Percentiles rank a stretch among this genome's conserved stretches.
These are phyloP conservation scores for Ophiocordyceps camponoti-leonardi DNA, from an alignment of 2,329 filamentous ascomycete species.

Conservation along the genomic window DNA sequence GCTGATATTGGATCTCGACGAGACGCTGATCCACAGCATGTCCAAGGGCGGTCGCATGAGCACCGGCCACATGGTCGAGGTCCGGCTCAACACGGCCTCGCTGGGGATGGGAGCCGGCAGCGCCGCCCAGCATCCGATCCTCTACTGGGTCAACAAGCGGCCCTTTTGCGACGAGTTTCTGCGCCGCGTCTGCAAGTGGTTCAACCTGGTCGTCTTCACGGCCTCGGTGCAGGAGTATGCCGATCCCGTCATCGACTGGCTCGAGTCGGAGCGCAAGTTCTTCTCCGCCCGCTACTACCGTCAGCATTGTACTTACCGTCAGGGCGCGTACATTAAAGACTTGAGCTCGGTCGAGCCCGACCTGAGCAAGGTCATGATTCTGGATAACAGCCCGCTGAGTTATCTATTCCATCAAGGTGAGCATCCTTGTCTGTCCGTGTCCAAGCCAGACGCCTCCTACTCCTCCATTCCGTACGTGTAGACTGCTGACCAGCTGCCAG, in stretches of 20 bases:
- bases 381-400: conserved; percentile 95
- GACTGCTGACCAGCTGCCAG: conserved; percentile 25
- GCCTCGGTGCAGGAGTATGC: conserved; percentile 97
- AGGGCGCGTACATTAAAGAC: conserved; percentile 97
- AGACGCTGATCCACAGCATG: conserved; percentile 95
- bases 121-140: conserved; percentile 73
- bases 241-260: conserved; percentile 96
- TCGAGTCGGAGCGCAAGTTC: conserved; percentile 92
- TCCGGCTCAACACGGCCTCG: conserved; percentile 61
- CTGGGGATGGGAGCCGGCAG: conserved; percentile 47
- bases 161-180: conserved; percentile 95
- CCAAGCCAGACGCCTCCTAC: too few relatives aligned
- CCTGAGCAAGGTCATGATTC: conserved; percentile 93
- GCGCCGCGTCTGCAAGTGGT: conserved; percentile 88
- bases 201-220: conserved; percentile 91
- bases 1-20: conserved; percentile 84
- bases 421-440: conserved; percentile 8
- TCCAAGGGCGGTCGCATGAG: conserved; percentile 92
- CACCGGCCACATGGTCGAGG: conserved; percentile 97
- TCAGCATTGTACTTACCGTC: conserved; percentile 90
- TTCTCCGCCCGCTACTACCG: conserved; percentile 89
- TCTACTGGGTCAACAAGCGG: conserved; percentile 98
- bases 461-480: too few relatives aligned
- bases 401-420: conserved; percentile 97
- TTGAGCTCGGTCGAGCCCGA: conserved; percentile 91